Conservation (phyloP, 2,329 filamentous ascomycete genomes). For the Phaeosphaeria sp. region DNA sequence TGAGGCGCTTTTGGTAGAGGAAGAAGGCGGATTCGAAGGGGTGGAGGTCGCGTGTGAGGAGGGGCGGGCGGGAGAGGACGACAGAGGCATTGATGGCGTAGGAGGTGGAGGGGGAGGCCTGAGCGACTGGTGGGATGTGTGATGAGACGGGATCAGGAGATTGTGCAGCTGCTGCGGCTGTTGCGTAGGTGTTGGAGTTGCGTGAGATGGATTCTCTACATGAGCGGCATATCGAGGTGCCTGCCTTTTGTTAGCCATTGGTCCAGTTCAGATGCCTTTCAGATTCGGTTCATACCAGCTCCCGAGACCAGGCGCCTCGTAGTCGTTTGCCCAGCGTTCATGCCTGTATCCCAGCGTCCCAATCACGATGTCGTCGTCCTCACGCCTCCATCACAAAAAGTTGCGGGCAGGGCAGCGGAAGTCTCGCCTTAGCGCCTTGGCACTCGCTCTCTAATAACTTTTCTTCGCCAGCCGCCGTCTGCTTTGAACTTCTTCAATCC, state of each 20-base stretch:
- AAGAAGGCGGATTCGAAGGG: slow-evolving; percentile 92
- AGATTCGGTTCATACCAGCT: slow-evolving; percentile 41
- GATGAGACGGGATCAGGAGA: slow-evolving; percentile 35
- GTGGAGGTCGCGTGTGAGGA: slow-evolving; percentile 82
- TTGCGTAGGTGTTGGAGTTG: slow-evolving; percentile 33
- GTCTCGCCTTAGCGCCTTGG: slow-evolving; percentile 34
- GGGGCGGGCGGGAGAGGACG: slow-evolving; percentile 84
- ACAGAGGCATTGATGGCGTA: slow-evolving; percentile 67
- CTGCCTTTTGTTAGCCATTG: slow-evolving; percentile 39
- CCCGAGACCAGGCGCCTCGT: slow-evolving; percentile 51
- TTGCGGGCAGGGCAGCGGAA: slow-evolving; percentile 35
- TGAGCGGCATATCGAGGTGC: slow-evolving; percentile 53
- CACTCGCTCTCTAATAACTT: slow-evolving; percentile 18
- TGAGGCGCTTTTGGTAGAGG: slow-evolving; percentile 96
- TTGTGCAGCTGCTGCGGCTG: slow-evolving; percentile 46
- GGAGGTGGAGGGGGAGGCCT: slow-evolving; percentile 50
- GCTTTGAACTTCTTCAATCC: slow-evolving; percentile 35
- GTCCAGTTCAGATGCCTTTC: slow-evolving; percentile 7
- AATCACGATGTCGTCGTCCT: slow-evolving; percentile 16
- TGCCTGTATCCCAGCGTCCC: slow-evolving; percentile 18
- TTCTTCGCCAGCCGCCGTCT: slow-evolving; percentile 25
- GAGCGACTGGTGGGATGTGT: slow-evolving; percentile 43
- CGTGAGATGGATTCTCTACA: slow-evolving; percentile 52
- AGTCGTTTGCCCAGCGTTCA: slow-evolving; percentile 55
- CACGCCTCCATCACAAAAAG: slow-evolving; percentile 25